A percentile compares a stretch with the other conserved stretches of the same genome.
These are phyloP conservation scores for Globisporangium abappressorium DNA, from an alignment of 352 stramenopile species.

Conservation along the genomic window DNA sequence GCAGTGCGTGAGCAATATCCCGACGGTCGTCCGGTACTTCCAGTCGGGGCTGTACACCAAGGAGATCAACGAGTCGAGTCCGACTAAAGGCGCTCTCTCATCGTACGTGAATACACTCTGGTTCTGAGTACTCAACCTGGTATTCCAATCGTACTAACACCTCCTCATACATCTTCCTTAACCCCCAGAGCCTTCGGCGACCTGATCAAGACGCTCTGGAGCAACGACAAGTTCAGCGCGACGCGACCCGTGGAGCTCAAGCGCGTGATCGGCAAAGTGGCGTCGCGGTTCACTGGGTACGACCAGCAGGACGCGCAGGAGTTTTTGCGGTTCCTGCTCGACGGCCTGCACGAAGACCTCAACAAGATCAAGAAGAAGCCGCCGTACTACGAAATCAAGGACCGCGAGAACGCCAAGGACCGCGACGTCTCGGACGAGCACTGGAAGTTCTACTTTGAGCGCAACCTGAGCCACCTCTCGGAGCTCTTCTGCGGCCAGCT, in stretches of 20 bases:
- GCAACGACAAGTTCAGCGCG: conserved; percentile 46
- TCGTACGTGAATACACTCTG: conserved; percentile 19
- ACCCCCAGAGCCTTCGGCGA: conserved; percentile 54
- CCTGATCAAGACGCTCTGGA: conserved; percentile 70
- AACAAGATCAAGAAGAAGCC: conserved; percentile 73
- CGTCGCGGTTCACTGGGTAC: conserved; percentile 74
- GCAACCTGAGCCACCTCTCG: conserved; percentile 66
- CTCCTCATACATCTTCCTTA: background rate
- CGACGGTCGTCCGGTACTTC: conserved; percentile 54
- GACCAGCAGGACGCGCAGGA: conserved; percentile 90
- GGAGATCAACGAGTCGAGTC: conserved; percentile 58
- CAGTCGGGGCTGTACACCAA: conserved; percentile 34
- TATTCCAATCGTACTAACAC: background rate
- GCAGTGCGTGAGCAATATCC: conserved; percentile 78
- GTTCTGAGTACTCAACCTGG: background rate
- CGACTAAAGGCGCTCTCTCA: conserved; percentile 56
- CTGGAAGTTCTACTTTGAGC: conserved; percentile 81
- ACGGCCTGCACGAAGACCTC: conserved; percentile 86
- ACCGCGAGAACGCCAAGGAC: conserved; percentile 43
- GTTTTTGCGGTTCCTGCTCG: conserved; percentile 87
- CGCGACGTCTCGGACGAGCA: conserved; percentile 73
- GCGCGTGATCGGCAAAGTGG: conserved; percentile 67
- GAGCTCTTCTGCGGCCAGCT: conserved; percentile 84
- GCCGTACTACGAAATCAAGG: conserved; percentile 75
- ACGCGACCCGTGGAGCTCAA: conserved; percentile 69